phyloP scores from a whole-genome alignment of 495 filamentous ascomycete genomes.

The Xylaria venustula region DNA sequence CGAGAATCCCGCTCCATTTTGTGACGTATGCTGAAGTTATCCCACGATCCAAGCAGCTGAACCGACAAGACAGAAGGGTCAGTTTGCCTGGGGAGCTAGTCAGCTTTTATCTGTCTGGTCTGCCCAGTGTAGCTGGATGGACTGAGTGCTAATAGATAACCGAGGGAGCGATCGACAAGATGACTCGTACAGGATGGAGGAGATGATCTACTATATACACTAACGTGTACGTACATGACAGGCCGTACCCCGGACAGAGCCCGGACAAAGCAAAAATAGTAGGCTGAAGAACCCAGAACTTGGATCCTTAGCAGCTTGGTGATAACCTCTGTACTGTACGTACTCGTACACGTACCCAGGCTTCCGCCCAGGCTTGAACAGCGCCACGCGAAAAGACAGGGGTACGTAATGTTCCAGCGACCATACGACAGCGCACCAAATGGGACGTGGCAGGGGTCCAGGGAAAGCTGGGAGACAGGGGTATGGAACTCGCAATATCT shows the following conservation, averaged over 20 bases:
- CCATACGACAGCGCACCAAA: background rate
- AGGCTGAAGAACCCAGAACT: slow-evolving; percentile 4
- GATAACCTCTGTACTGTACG: background rate
- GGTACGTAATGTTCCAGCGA: background rate
- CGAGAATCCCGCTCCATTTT: slow-evolving; percentile 73
- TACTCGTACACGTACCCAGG: background rate
- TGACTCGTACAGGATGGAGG: slow-evolving; percentile 11
- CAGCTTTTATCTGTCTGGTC: slow-evolving; percentile 25
- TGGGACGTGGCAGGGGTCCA: slow-evolving; percentile 20
- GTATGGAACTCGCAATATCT: slow-evolving; percentile 19
- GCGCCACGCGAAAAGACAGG: slow-evolving; percentile 5
- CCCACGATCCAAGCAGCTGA: slow-evolving; percentile 86
- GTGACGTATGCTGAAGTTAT: slow-evolving; percentile 79
- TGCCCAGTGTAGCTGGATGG: slow-evolving; percentile 12
- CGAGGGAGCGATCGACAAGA: slow-evolving; percentile 9
- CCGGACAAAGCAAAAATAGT: slow-evolving; percentile 7
- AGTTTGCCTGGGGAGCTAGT: slow-evolving; percentile 54
- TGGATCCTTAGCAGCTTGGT: background rate
- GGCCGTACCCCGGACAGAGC: background rate
- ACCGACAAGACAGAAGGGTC: slow-evolving; percentile 67
- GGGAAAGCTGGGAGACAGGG: slow-evolving; percentile 12
- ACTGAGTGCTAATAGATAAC: background rate
- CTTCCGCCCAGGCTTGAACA: background rate
- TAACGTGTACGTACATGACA: slow-evolving; percentile 1
- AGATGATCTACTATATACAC: slow-evolving; percentile 11